phyloP scores from a whole-genome alignment of 1,284 basidiomycete genomes.

The Tilletia indica region DNA sequence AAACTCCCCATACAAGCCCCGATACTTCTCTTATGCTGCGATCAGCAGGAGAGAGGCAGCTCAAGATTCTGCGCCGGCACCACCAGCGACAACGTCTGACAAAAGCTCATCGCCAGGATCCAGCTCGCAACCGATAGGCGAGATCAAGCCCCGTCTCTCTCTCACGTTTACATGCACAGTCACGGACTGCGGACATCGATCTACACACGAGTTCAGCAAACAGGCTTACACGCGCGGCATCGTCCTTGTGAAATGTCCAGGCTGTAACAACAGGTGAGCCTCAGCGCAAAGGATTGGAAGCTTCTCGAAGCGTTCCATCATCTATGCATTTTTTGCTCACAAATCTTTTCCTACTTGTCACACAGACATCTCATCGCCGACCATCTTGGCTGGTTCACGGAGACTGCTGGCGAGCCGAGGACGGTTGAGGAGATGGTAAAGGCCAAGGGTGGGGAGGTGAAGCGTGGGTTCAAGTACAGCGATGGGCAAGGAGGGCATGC shows the following conservation, averaged over 20 bases:
- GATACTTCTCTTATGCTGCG: no score
- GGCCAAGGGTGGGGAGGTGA: slow-evolving; percentile 47
- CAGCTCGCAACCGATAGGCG: neutral
- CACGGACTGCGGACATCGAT: slow-evolving; percentile 71
- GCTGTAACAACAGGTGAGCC: slow-evolving; percentile 73
- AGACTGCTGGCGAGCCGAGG: slow-evolving; percentile 40
- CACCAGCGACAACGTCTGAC: no score
- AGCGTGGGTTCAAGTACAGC: slow-evolving; percentile 34
- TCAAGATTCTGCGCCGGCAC: no score
- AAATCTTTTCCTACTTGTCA: neutral
- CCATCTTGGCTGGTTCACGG: slow-evolving; percentile 52
- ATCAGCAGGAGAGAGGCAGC: no score
- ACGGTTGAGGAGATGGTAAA: slow-evolving; percentile 53
- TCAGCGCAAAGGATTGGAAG: no score
- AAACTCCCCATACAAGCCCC: no score
- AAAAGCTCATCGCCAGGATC: no score
- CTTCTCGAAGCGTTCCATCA: neutral
- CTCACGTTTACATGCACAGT: slow-evolving; percentile 52
- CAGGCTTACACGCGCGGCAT: slow-evolving; percentile 82
- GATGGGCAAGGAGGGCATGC: slow-evolving; percentile 48
- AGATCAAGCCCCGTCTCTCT: slow-evolving; percentile 41
- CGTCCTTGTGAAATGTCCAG: slow-evolving; percentile 86
- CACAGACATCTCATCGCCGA: slow-evolving; percentile 52
- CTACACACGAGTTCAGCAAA: slow-evolving; percentile 82
- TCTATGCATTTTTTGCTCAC: neutral